Conservation (phyloP, 2,329 filamentous ascomycete species). For the Diaporthe vaccinii region DNA sequence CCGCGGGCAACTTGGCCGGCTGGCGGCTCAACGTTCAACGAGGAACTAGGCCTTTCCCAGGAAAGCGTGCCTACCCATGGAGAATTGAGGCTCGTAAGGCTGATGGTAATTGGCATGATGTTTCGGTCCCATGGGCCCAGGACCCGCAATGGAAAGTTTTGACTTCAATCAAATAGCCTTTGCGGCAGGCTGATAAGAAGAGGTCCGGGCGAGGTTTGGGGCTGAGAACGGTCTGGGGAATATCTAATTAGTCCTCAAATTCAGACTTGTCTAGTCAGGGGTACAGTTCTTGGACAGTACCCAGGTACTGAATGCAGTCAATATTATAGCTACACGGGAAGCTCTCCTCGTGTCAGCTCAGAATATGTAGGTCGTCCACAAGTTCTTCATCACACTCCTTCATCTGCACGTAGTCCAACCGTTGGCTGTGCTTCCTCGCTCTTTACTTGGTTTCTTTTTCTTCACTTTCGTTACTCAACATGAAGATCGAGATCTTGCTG, state of each 20-base stretch:
- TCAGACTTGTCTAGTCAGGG: not conserved
- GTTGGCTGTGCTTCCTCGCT: slow-evolving; percentile 3
- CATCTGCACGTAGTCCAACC: not conserved
- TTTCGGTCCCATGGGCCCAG: not conserved
- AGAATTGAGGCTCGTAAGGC: not conserved
- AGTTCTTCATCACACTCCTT: slow-evolving; percentile 2
- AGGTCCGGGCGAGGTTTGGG: not conserved
- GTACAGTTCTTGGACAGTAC: not conserved
- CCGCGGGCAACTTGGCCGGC: not conserved
- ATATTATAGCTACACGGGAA: slow-evolving; percentile 8
- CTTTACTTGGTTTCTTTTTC: not conserved
- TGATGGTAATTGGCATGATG: not conserved
- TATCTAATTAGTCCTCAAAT: not conserved
- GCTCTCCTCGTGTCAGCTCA: not conserved
- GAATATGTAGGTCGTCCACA: not conserved
- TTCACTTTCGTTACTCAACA: not conserved
- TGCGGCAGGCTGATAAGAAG: slow-evolving; percentile 4
- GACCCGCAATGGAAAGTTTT: slow-evolving; percentile 5
- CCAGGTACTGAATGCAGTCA: not conserved
- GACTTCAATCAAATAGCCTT: not conserved
- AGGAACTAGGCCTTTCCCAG: not conserved
- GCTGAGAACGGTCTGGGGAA: slow-evolving; percentile 1
- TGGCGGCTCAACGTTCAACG: not conserved
- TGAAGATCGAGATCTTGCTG: slow-evolving; percentile 3
- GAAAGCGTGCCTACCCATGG: not conserved